Base-by-base conservation (phyloP, 1,284 basidiomycete species). In the Puccinia coronata region DNA sequence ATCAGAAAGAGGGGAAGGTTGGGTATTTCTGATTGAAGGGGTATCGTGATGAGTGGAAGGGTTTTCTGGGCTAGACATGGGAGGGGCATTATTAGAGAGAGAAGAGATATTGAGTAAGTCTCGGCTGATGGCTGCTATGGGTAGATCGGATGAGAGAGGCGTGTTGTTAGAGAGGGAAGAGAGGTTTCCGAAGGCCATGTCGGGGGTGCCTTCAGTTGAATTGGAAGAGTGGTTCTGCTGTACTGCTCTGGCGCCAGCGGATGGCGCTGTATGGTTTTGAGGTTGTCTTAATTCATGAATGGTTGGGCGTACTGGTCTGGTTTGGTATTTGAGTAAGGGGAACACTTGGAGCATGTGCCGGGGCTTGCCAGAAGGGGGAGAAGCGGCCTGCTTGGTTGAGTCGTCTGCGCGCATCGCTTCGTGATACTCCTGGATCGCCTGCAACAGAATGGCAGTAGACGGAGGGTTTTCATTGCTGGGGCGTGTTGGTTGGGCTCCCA, bases 401-500 rank as follows among this genome's bases (percentile, higher is more conserved):
- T 5, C 9, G 39, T 31, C 41, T 2, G 18, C 61, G 1, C 39
- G 1, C 12, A 67, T 18, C 8, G 63, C 63, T 9, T 14, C 63
- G 20, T n/a, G 63, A 47, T 67, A 67, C 34, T 67, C 41, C 23
- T 43, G 41, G 63, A 47, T 71, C 31, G 69, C 47, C 53, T 36
- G 47, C 23, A 71, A 39, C 8, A 71, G 51, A 18, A 36, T 36
- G 28, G 25, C 25, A 16, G 51, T 71, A 34, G n/a, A n/a, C n/a
- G n/a, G n/a, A 34, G 69, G 14, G 6, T 34, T 28, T 1, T 31
- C 28, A 12, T 20, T 23, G 20, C 18, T 47, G 25, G n/a, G 0
- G 63, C n/a, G 23, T 9, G 34, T 4, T 31, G 8, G 12, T n/a
- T n/a, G n/a, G n/a, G n/a, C n/a, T n/a, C n/a, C n/a, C n/a, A n/a